These are phyloP conservation scores for Colletotrichum gigasporum DNA, from an alignment of 2,329 filamentous ascomycete genomes.

Conservation along the genomic window DNA sequence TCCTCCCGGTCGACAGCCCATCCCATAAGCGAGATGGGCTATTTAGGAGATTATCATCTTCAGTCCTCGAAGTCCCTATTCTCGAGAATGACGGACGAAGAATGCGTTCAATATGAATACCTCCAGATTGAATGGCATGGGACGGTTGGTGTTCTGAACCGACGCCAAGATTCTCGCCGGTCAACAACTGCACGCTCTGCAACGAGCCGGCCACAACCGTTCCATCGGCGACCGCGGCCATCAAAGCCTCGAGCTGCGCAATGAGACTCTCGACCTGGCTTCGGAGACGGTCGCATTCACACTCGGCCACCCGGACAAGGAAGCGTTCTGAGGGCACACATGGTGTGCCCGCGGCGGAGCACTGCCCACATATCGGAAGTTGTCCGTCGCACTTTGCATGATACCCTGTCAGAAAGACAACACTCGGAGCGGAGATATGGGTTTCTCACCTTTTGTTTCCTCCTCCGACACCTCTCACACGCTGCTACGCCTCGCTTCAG, in stretches of 20 bases:
- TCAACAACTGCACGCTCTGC: too few species aligned
- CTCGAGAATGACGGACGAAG: background rate
- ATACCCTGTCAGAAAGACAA: background rate
- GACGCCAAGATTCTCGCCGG: background rate
- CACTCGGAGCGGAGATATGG: background rate
- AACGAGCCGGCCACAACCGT: background rate
- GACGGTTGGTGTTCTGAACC: accelerated
- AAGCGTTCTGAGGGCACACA: slow-evolving; percentile 23
- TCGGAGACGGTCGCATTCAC: slow-evolving; percentile 7
- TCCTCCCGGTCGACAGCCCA: background rate
- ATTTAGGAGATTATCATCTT: slow-evolving; percentile 8
- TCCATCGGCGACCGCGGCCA: background rate
- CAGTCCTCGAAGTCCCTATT: background rate
- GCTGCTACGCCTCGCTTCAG: slow-evolving; percentile 17
- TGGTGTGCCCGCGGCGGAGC: background rate
- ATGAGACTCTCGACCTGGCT: background rate
- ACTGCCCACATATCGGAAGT: slow-evolving; percentile 16
- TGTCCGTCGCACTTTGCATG: slow-evolving; percentile 19
- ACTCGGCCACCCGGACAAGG: background rate
- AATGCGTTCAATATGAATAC: background rate
- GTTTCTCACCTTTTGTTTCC: slow-evolving; percentile 19
- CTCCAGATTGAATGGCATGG: background rate
- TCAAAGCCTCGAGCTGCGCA: background rate
- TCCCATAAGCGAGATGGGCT: slow-evolving; percentile 33
- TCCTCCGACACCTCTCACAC: slow-evolving; percentile 19